Evolutionary conservation across 495 filamentous ascomycete species (phyloP).

Genomic region (Tetracladium setigerum): DNA sequence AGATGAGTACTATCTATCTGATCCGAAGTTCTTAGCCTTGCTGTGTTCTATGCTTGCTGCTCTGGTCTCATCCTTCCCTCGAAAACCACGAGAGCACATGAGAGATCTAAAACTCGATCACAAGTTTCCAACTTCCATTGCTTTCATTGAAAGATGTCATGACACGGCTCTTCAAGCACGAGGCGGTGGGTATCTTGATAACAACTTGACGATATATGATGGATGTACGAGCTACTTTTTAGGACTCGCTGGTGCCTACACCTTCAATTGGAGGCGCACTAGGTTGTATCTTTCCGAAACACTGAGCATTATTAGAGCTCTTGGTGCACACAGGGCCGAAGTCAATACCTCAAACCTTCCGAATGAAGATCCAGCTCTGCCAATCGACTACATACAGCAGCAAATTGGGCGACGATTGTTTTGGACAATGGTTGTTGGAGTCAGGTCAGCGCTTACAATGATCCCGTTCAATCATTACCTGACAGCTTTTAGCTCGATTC

Average conservation of each 20-base stretch:
- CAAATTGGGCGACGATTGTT: conserved; percentile 75
- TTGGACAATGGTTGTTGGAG: conserved; percentile 63
- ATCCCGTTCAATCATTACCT: background rate
- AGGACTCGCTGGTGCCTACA: conserved; percentile 61
- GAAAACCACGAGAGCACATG: conserved; percentile 64
- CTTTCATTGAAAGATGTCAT: conserved; percentile 67
- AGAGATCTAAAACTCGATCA: conserved; percentile 49
- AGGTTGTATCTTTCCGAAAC: conserved; percentile 68
- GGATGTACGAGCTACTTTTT: conserved; percentile 82
- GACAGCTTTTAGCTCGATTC: conserved; percentile 41
- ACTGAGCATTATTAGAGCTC: conserved; percentile 59
- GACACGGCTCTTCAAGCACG: conserved; percentile 64
- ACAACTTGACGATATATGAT: conserved; percentile 65
- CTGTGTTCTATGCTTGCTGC: conserved; percentile 74
- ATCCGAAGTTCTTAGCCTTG: conserved; percentile 64
- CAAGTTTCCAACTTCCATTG: conserved; percentile 59
- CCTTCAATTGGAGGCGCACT: conserved; percentile 56
- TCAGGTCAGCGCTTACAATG: conserved; percentile 38
- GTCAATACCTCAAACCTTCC: background rate
- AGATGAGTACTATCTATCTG: conserved; percentile 60
- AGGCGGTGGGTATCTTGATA: conserved; percentile 58
- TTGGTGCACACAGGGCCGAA: conserved; percentile 48
- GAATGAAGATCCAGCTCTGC: background rate
- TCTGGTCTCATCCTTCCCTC: conserved; percentile 73
- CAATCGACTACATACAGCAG: conserved; percentile 60